phyloP scores from a whole-genome alignment of 495 filamentous ascomycete genomes.

The Darksidea phi region DNA sequence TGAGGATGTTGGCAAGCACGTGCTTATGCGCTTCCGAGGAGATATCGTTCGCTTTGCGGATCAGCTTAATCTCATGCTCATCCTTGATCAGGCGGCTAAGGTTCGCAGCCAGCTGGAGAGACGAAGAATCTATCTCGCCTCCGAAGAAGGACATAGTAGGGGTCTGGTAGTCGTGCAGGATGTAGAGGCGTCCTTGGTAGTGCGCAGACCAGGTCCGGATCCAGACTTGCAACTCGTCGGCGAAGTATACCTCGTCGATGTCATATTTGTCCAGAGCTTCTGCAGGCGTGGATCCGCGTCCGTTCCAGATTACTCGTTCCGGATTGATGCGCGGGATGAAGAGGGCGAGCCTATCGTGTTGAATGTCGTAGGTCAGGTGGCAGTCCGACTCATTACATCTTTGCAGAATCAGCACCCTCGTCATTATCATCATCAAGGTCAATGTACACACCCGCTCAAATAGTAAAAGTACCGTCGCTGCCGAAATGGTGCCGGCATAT shows the following conservation, averaged over 20 bases:
- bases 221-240: conserved; percentile 19
- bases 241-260: conserved; percentile 43
- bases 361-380: conserved; percentile 62
- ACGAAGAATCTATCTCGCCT: conserved; percentile 44
- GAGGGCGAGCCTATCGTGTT: conserved; percentile 55
- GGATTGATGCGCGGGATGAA: conserved; percentile 61
- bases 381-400: conserved; percentile 59
- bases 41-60: conserved; percentile 74
- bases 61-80: conserved; percentile 73
- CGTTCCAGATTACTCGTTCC: conserved; percentile 59
- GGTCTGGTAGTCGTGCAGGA: conserved; percentile 34
- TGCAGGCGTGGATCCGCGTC: conserved; percentile 52
- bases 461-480: conserved; percentile 73
- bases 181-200: conserved; percentile 29
- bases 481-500: conserved; percentile 59
- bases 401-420: conserved; percentile 14
- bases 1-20: conserved; percentile 60
- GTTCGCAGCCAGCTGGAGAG: conserved; percentile 67
- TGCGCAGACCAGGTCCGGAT: conserved; percentile 27
- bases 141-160: conserved; percentile 7
- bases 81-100: conserved; percentile 73
- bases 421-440: not conserved
- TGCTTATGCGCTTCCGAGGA: conserved; percentile 70
- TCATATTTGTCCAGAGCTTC: conserved; percentile 53
- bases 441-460: conserved; percentile 50